These are phyloP conservation scores for Fraxinus pennsylvanica DNA, from an alignment of 257 asterid genomes.

Conservation along the genomic window DNA sequence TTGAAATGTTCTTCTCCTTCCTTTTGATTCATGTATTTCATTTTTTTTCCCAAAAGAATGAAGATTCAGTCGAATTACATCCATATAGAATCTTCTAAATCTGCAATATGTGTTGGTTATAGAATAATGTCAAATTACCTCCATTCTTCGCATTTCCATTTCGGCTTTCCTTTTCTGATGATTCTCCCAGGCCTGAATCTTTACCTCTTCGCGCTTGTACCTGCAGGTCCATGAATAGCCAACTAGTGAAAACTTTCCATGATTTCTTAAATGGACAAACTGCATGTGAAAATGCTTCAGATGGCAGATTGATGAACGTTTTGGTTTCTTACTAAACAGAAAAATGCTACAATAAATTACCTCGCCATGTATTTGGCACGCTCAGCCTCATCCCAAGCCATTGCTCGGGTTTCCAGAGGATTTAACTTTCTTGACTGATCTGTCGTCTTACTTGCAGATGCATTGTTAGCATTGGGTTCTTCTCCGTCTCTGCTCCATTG, in stretches of 20 bases:
- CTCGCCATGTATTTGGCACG: conserved; percentile 91
- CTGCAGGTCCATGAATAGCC: conserved; percentile 28
- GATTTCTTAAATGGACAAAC: no score
- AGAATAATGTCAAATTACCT: conserved; percentile 48
- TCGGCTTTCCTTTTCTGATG: conserved; percentile 88
- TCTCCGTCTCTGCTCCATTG: conserved; percentile 40
- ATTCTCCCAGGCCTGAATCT: conserved; percentile 96
- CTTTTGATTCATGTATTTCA: no score
- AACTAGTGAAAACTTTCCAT: no score
- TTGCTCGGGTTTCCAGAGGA: conserved; percentile 74
- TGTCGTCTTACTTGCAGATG: conserved; percentile 20
- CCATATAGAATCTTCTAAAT: no score
- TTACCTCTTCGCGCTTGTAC: conserved; percentile 90
- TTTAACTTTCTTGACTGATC: conserved; percentile 38
- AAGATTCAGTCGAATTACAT: no score
- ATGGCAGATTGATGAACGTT: no score
- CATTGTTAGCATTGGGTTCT: conserved; percentile 27
- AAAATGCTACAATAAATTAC: conserved; percentile 31
- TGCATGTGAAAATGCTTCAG: no score
- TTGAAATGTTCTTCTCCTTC: no score
- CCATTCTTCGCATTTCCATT: conserved; percentile 74
- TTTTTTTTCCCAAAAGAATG: no score
- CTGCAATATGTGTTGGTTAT: not conserved
- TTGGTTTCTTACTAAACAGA: no score
- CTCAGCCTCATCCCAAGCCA: conserved; percentile 96